phyloP scores from a whole-genome alignment of 2,329 filamentous ascomycete genomes.

The Trichoderma sp. region DNA sequence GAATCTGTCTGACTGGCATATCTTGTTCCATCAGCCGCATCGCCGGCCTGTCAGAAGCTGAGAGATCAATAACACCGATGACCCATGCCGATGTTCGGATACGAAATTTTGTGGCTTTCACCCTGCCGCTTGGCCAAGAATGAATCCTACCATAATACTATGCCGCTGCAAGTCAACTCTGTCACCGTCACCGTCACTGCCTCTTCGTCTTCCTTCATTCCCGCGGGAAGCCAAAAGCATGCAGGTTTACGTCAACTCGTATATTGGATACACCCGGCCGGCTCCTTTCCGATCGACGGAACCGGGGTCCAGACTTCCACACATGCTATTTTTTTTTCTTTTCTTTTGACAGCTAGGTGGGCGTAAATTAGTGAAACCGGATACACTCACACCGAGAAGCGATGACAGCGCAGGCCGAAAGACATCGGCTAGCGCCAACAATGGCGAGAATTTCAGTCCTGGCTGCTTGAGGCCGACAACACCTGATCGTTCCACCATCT shows the following conservation, averaged over 20 bases:
- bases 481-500: neutral
- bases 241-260: neutral
- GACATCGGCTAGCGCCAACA: neutral
- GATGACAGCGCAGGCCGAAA: neutral
- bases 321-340: neutral
- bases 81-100: neutral
- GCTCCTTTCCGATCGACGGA: neutral
- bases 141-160: neutral
- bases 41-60: neutral
- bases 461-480: neutral
- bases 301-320: neutral
- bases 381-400: neutral
- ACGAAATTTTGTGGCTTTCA: neutral
- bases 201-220: neutral
- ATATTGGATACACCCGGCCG: neutral
- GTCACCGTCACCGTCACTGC: neutral
- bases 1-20: neutral
- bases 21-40: neutral
- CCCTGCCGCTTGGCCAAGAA: neutral
- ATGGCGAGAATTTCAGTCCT: neutral
- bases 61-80: neutral
- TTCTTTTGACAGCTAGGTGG: neutral
- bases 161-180: neutral
- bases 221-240: neutral
- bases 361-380: slow-evolving; percentile 4